phyloP scores from a whole-genome alignment of 2,329 filamentous ascomycete genomes.

The Akanthomyces muscarius region DNA sequence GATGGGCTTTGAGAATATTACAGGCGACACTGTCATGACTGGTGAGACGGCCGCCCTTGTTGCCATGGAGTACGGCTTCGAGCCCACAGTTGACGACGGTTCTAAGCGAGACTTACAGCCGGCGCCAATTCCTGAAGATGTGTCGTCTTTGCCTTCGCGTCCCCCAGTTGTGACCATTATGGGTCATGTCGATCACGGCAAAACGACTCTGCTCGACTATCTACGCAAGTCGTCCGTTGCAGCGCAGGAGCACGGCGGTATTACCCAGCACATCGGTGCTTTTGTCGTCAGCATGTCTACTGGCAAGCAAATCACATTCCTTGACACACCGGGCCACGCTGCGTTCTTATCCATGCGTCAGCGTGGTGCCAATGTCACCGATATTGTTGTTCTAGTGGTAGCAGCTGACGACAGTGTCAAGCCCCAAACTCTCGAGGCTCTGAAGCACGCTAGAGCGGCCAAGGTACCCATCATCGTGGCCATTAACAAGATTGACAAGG shows the following conservation, averaged over 20 bases:
- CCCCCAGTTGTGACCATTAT: conserved; percentile 98
- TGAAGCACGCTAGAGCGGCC: conserved; percentile 85
- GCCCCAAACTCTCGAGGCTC: conserved; percentile 91
- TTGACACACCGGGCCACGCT: conserved; percentile 94
- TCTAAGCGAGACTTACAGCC: conserved; percentile 67
- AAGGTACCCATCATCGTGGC: conserved; percentile 95
- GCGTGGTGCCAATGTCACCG: conserved; percentile 90
- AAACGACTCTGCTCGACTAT: conserved; percentile 93
- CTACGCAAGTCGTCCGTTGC: conserved; percentile 89
- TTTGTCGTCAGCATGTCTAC: conserved; percentile 86
- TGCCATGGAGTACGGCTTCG: conserved; percentile 87
- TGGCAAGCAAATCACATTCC: conserved; percentile 89
- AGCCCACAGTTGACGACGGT: conserved; percentile 69
- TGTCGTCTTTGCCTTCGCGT: conserved; percentile 62
- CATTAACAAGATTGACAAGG: conserved; percentile 95
- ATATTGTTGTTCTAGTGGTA: conserved; percentile 93
- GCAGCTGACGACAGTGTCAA: conserved; percentile 97
- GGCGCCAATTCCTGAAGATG: conserved; percentile 65
- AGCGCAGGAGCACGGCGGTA: conserved; percentile 88
- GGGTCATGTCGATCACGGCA: conserved; percentile 98
- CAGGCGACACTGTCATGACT: conserved; percentile 79
- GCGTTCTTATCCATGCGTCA: conserved; percentile 96
- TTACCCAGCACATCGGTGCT: conserved; percentile 97
- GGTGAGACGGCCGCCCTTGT: conserved; percentile 87
- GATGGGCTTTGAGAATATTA: conserved; percentile 84